Conservation (phyloP, 176 grass and related monocot genomes). For the Rhipidocladum racemiflorum region DNA sequence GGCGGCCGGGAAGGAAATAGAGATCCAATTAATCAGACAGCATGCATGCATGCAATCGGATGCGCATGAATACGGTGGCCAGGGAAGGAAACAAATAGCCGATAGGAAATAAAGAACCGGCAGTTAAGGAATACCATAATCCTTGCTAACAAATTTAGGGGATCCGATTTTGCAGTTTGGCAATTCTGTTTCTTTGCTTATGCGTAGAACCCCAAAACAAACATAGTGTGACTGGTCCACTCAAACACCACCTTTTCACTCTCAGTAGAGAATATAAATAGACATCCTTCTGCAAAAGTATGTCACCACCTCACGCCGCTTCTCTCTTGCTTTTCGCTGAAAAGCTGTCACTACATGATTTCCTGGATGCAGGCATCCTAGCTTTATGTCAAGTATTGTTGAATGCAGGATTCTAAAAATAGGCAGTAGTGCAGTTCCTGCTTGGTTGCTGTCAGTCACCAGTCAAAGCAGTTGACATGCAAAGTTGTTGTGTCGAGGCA, state of each 20-base stretch:
- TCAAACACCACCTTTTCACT: neutral
- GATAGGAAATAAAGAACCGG: too few relatives aligned
- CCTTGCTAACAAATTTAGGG: too few relatives aligned
- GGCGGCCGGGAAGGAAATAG: too few relatives aligned
- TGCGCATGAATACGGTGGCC: too few relatives aligned
- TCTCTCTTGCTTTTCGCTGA: neutral
- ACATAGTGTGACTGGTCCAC: neutral
- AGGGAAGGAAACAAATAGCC: too few relatives aligned
- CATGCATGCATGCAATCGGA: too few relatives aligned
- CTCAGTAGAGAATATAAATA: neutral
- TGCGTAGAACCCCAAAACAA: neutral
- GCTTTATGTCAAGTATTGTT: neutral
- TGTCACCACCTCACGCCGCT: neutral
- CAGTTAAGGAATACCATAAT: too few relatives aligned
- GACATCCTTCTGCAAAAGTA: neutral
- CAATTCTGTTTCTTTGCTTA: neutral
- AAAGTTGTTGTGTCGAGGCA: neutral
- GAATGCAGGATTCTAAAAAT: neutral
- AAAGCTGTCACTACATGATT: neutral
- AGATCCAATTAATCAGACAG: too few relatives aligned
- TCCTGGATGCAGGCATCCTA: neutral
- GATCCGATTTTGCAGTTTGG: neutral
- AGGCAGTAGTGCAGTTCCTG: neutral
- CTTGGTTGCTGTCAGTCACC: neutral
- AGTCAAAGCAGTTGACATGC: neutral